phyloP scores from a whole-genome alignment of 2,329 filamentous ascomycete genomes.

The Monosporascus sp. region DNA sequence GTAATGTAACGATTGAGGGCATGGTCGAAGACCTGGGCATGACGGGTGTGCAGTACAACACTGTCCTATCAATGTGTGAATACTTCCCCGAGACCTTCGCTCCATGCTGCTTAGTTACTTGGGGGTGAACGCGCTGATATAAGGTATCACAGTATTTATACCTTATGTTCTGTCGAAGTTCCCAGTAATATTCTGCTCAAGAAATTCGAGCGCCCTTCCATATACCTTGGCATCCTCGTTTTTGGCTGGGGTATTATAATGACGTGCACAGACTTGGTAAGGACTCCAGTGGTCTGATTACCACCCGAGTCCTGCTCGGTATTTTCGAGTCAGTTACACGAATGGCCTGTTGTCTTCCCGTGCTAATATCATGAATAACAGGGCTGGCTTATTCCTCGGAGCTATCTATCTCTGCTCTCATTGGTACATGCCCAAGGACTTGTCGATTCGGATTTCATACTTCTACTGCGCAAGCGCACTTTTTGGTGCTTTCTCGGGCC shows the following conservation, averaged over 20 bases:
- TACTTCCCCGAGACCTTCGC: conserved; percentile 37
- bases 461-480: conserved; percentile 48
- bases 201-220: conserved; percentile 49
- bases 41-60: conserved; percentile 39
- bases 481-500: conserved; percentile 57
- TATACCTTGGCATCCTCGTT: conserved; percentile 63
- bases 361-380: background rate
- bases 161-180: conserved; percentile 56
- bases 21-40: conserved; percentile 43
- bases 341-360: background rate
- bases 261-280: conserved; percentile 19
- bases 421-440: conserved; percentile 27
- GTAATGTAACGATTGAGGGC: conserved; percentile 42
- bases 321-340: conserved; percentile 19
- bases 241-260: conserved; percentile 34
- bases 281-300: conserved; percentile 23
- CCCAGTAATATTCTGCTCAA: conserved; percentile 63
- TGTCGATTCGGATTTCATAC: conserved; percentile 19
- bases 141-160: conserved; percentile 3
- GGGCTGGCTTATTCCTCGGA: conserved; percentile 26
- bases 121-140: background rate
- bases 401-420: conserved; percentile 22
- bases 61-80: conserved; percentile 49
- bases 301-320: conserved; percentile 26
- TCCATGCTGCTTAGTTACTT: background rate